phyloP scores from a whole-genome alignment of 208 protist species.

The Crithidia acanthocephali region DNA sequence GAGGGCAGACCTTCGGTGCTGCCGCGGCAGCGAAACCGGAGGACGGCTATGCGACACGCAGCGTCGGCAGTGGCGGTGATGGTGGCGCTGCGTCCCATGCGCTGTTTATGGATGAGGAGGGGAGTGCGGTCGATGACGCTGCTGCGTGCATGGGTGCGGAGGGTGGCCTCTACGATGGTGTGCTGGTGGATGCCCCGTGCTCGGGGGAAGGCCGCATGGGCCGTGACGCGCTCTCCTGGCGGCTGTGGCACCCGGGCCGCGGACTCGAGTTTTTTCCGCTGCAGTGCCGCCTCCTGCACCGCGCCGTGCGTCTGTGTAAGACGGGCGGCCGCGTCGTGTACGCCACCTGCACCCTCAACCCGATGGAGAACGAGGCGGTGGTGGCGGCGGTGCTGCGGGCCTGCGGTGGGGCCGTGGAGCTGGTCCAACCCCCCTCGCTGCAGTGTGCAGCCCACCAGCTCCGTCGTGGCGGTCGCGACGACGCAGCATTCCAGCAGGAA shows the following conservation, averaged over 20 bases:
- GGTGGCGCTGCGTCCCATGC: neutral
- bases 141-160: neutral
- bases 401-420: slow-evolving; percentile 39
- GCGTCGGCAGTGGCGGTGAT: neutral
- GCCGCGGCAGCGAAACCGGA: neutral
- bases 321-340: slow-evolving; percentile 93
- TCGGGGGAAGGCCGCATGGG: slow-evolving; percentile 94
- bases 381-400: slow-evolving; percentile 78
- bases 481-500: neutral
- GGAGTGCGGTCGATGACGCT: neutral
- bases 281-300: slow-evolving; percentile 82
- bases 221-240: slow-evolving; percentile 73
- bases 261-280: slow-evolving; percentile 62
- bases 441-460: neutral
- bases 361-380: slow-evolving; percentile 97
- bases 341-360: slow-evolving; percentile 96
- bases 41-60: slow-evolving; percentile 8
- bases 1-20: slow-evolving; percentile 35
- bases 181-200: slow-evolving; percentile 96
- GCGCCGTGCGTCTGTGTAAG: slow-evolving; percentile 64
- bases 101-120: neutral
- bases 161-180: slow-evolving; percentile 61
- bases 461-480: neutral
- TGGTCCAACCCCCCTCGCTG: slow-evolving; percentile 42
- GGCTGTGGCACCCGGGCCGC: slow-evolving; percentile 79